Evolutionary conservation across 768 basidiomycete genomes (phyloP), one percentile per base, ranked within the genome.

Genomic region (Leccinum uliginosum): DNA sequence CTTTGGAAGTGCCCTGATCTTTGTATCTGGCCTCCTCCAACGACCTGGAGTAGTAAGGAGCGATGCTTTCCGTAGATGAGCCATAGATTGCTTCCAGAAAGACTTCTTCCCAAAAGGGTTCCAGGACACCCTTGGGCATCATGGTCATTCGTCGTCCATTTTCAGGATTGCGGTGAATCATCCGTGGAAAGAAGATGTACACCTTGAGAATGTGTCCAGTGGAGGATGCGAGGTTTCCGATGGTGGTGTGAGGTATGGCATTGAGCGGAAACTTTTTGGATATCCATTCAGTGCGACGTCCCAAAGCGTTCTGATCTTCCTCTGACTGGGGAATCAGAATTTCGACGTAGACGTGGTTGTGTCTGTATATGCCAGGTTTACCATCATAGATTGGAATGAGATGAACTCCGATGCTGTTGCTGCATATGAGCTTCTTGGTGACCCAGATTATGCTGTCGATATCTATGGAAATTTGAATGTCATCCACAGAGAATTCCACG

Each of bases 291-390:
- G 47, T 59, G 1, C 9, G 14, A 3, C 0, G 0, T 6, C 40
- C 50, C 0, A 40, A 4, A 1, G 35, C 23, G 5, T 3, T 11
- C 10, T 46, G 30, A 45, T 64, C 34, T 0, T 27, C 21, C 3
- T 53, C 58, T 0, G 57, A 62, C 10, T 63, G 55, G 1, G 58
- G 58, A 0, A 63, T 17, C 2, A 54, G 51, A 9, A 65, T 43
- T 2, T 62, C 38, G 0, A 58, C 38, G 48, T 65, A 65, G 5
- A 59, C n/a, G 35, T 65, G 64, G 3, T 65, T 65, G 14, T 65
- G 50, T 15, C 62, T 62, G 0, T 6, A 2, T 0, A 65, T 66
- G 0, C 32, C 51, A 2, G 51, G 23, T 43, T 47, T 29, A 1
- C 27, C 27, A 8, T 29, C 27, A 29, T 29, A 29, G 27, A 29